These are phyloP conservation scores for Phytophthora citricola DNA, from an alignment of 352 stramenopile genomes.

Conservation along the genomic window DNA sequence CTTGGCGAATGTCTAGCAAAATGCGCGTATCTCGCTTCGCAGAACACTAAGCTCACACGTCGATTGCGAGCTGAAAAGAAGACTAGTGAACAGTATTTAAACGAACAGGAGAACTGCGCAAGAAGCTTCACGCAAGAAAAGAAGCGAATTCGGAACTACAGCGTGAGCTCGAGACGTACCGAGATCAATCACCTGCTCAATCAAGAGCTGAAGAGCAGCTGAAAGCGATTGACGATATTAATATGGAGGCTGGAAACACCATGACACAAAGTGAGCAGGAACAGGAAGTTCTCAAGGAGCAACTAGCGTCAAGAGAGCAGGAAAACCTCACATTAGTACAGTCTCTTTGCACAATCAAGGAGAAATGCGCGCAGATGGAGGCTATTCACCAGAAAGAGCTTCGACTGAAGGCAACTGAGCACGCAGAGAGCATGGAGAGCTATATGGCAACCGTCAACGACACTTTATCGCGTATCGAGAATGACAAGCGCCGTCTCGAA, in stretches of 20 bases:
- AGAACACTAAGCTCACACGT: conserved; percentile 39
- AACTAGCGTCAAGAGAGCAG: conserved; percentile 43
- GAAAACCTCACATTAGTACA: conserved; percentile 57
- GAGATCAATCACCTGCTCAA: conserved; percentile 8
- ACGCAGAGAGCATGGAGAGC: conserved; percentile 33
- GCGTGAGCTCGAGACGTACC: conserved; percentile 14
- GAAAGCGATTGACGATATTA: background rate
- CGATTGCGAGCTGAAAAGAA: conserved; percentile 35
- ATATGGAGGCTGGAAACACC: background rate
- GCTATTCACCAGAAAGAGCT: conserved; percentile 23
- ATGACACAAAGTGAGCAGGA: background rate
- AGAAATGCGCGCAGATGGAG: conserved; percentile 40
- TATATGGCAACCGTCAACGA: conserved; percentile 45
- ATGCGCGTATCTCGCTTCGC: conserved; percentile 32
- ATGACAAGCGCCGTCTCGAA: conserved; percentile 27
- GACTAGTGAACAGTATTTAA: conserved; percentile 24
- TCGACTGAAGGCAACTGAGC: conserved; percentile 29
- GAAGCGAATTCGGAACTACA: conserved; percentile 29
- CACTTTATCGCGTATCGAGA: conserved; percentile 40
- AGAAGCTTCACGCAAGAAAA: conserved; percentile 24
- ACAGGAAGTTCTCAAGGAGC: conserved; percentile 22
- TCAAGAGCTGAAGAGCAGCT: background rate
- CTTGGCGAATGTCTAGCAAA: conserved; percentile 32
- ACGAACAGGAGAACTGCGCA: conserved; percentile 33
- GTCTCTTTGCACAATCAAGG: conserved; percentile 48